A percentile compares a stretch with the other conserved stretches of the same genome.
These are phyloP conservation scores for Prunus kanzakura DNA, from an alignment of 306 rosid species.

Conservation along the genomic window DNA sequence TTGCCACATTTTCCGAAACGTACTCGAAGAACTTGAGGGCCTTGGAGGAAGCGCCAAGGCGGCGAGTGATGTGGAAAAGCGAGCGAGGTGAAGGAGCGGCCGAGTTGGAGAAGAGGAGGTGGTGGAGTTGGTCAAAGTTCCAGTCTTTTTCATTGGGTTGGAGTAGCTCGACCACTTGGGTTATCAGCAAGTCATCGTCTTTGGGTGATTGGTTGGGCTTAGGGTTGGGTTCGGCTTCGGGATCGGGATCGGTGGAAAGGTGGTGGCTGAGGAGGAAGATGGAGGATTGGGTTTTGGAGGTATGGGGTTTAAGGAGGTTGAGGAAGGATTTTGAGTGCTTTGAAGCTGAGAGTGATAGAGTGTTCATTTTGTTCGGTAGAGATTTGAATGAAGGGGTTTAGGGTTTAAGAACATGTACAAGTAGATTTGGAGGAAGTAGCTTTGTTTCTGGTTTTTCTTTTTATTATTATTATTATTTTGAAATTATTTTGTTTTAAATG, in stretches of 20 bases:
- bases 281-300: not conserved
- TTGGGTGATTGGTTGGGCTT: not conserved
- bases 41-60: conserved; percentile 24
- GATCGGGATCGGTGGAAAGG: conserved; percentile 10
- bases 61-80: conserved; percentile 43
- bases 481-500: too few relatives aligned
- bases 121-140: conserved; percentile 38
- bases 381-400: not conserved
- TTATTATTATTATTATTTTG: too few relatives aligned
- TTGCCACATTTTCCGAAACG: conserved; percentile 11
- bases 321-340: conserved; percentile 22
- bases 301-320: conserved; percentile 22
- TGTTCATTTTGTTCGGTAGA: conserved; percentile 7
- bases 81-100: conserved; percentile 27
- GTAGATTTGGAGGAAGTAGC: not conserved
- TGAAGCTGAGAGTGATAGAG: conserved; percentile 11
- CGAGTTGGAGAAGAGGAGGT: conserved; percentile 41
- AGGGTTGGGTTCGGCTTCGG: conserved; percentile 16
- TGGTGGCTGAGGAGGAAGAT: conserved; percentile 16
- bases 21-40: conserved; percentile 34
- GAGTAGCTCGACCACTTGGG: conserved; percentile 49
- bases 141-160: conserved; percentile 38
- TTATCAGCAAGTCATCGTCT: conserved; percentile 25
- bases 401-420: not conserved
- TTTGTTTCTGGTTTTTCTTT: not conserved